Evolutionary conservation across 1,139 yeast species (phyloP).

Genomic region (Torulaspora globosa): DNA sequence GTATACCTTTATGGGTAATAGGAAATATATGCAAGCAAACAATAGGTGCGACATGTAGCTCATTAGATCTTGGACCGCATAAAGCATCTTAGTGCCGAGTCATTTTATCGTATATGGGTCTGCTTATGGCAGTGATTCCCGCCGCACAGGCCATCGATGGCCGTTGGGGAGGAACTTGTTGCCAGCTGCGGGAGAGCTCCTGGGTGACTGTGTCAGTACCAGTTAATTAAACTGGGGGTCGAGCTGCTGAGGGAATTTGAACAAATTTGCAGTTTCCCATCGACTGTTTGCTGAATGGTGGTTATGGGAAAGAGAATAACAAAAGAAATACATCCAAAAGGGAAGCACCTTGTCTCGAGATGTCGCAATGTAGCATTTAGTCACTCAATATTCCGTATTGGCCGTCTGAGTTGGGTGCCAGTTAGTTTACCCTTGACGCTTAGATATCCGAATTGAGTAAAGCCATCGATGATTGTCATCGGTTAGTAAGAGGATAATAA

Average conservation of each 20-base stretch:
- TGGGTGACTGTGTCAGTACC: neutral
- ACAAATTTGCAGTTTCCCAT: neutral
- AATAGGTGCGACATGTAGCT: neutral
- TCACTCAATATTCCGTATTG: slow-evolving; percentile 2
- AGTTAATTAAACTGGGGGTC: neutral
- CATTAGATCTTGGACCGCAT: neutral
- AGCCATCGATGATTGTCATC: neutral
- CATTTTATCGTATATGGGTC: neutral
- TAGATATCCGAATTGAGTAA: slow-evolving; percentile 11
- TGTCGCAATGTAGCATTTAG: neutral
- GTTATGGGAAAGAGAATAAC: slow-evolving; percentile 1
- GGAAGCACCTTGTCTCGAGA: neutral
- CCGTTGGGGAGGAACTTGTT: too few species aligned
- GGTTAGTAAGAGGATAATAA: neutral
- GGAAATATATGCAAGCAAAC: neutral
- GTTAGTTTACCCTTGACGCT: neutral
- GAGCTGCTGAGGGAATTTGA: slow-evolving; percentile 9
- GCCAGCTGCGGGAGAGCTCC: too few species aligned
- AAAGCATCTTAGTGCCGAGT: neutral
- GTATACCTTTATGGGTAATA: neutral
- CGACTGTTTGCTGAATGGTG: neutral
- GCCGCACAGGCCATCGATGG: neutral
- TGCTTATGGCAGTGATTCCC: neutral
- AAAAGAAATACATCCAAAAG: slow-evolving; percentile 1
- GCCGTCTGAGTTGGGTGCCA: slow-evolving; percentile 1